Evolutionary conservation across 495 filamentous ascomycete species (phyloP).

Genomic region (Aspergillus taichungensis): DNA sequence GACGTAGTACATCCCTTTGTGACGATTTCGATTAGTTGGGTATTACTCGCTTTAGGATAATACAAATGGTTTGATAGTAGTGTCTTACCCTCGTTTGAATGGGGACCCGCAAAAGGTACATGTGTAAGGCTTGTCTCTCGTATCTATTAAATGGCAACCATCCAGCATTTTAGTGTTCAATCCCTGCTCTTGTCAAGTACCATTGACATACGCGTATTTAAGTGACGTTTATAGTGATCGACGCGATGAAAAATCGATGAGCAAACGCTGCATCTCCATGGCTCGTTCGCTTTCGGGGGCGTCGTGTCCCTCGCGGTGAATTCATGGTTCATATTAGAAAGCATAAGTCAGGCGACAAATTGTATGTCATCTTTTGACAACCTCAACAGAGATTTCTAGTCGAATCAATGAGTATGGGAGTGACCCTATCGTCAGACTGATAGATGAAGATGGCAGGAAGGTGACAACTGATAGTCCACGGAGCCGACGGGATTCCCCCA

Average conservation of each 20-base stretch:
- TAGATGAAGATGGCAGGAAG: background rate
- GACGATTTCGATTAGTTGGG: background rate
- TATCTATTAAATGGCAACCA: slow-evolving; percentile 9
- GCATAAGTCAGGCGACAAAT: background rate
- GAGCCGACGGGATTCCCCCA: slow-evolving; percentile 10
- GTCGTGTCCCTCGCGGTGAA: background rate
- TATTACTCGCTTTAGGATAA: too few relatives aligned
- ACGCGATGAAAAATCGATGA: slow-evolving; percentile 20
- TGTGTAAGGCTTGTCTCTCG: slow-evolving; percentile 9
- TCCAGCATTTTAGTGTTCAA: too few relatives aligned
- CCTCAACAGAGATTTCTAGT: too few relatives aligned
- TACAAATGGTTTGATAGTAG: background rate
- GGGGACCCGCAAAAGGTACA: slow-evolving; percentile 23
- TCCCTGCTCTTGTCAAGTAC: too few relatives aligned
- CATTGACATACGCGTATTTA: slow-evolving; percentile 18
- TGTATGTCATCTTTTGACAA: too few relatives aligned
- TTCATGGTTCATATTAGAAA: background rate
- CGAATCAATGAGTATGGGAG: too few relatives aligned
- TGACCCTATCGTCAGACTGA: background rate
- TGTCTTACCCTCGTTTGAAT: slow-evolving; percentile 27
- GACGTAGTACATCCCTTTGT: slow-evolving; percentile 22
- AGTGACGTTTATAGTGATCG: slow-evolving; percentile 27
- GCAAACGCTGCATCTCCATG: slow-evolving; percentile 24
- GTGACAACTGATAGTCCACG: too few relatives aligned
- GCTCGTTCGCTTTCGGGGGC: background rate